These are phyloP conservation scores for Hypoxylon sp. DNA, from an alignment of 2,329 filamentous ascomycete species.

Conservation along the genomic window DNA sequence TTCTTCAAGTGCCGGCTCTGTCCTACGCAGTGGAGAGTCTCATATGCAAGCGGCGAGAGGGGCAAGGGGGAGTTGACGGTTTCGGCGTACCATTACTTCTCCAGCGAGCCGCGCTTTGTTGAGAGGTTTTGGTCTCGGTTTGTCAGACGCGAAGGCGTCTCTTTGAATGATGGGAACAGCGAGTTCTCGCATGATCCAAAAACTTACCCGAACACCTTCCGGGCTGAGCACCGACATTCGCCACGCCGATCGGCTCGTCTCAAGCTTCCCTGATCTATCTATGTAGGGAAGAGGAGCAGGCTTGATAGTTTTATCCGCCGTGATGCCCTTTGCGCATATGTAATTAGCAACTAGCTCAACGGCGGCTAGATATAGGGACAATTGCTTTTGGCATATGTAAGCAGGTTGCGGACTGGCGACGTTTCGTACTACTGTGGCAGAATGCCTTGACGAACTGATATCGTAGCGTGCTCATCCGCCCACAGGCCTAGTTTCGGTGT, in stretches of 20 bases:
- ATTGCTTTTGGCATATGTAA: not conserved
- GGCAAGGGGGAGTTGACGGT: not conserved
- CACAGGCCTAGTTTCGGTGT: not conserved
- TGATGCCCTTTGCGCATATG: not conserved
- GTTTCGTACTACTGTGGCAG: not conserved
- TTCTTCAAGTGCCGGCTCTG: conserved; percentile 6
- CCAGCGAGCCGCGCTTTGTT: not conserved
- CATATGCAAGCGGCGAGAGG: not conserved
- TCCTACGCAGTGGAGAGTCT: conserved; percentile 6
- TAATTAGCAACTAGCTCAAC: too few species aligned
- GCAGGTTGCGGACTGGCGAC: not conserved
- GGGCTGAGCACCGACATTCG: too few species aligned
- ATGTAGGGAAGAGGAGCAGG: not conserved
- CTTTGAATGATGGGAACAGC: conserved; percentile 1
- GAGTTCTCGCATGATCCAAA: conserved; percentile 3
- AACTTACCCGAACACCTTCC: too few species aligned
- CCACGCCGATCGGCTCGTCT: too few species aligned
- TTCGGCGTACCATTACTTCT: conserved; percentile 9
- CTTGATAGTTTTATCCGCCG: not conserved
- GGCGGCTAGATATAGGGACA: not conserved
- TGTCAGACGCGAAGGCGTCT: conserved; percentile 1
- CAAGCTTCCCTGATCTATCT: too few species aligned
- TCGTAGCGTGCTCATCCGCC: too few species aligned
- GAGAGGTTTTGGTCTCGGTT: not conserved
- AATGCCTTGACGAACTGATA: too few species aligned